A percentile compares a stretch with the other conserved stretches of the same genome.
These are phyloP conservation scores for Cyclotella choctawhatcheeana DNA, from an alignment of 108 stramenopile genomes.

Conservation along the genomic window DNA sequence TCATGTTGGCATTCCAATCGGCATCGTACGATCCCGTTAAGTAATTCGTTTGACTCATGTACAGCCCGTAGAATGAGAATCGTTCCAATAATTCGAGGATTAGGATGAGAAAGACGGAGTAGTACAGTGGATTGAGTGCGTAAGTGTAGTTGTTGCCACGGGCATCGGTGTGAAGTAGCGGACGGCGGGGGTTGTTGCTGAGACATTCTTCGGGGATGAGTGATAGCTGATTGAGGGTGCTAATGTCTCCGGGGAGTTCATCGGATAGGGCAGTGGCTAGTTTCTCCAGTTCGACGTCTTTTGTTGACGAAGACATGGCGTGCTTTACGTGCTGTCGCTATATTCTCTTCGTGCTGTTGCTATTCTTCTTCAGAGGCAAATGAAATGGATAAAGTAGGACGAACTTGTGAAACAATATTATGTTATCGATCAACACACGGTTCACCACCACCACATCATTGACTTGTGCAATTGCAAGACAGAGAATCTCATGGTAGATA, in stretches of 20 bases:
- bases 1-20: conserved; percentile 44
- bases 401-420: too few relatives aligned
- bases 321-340: neutral
- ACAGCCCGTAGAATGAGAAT: conserved; percentile 53
- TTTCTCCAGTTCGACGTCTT: conserved; percentile 19
- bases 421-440: too few relatives aligned
- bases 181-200: conserved; percentile 19
- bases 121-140: conserved; percentile 40
- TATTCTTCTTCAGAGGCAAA: too few relatives aligned
- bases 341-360: neutral
- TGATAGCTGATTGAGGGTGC: conserved; percentile 18
- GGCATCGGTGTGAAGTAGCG: conserved; percentile 32
- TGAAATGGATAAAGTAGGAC: too few relatives aligned
- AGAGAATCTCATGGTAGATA: too few relatives aligned
- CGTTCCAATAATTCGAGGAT: conserved; percentile 52
- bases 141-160: conserved; percentile 41
- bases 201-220: conserved; percentile 30
- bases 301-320: conserved; percentile 21
- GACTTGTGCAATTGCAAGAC: too few relatives aligned
- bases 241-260: conserved; percentile 31
- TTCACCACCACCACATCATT: too few relatives aligned
- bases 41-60: conserved; percentile 54
- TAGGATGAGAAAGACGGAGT: conserved; percentile 52
- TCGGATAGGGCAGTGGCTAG: neutral
- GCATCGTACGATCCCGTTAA: conserved; percentile 42